Base-by-base conservation (phyloP, 202 grass and related monocot species). In the Bolboschoenoplectus hybrid region DNA sequence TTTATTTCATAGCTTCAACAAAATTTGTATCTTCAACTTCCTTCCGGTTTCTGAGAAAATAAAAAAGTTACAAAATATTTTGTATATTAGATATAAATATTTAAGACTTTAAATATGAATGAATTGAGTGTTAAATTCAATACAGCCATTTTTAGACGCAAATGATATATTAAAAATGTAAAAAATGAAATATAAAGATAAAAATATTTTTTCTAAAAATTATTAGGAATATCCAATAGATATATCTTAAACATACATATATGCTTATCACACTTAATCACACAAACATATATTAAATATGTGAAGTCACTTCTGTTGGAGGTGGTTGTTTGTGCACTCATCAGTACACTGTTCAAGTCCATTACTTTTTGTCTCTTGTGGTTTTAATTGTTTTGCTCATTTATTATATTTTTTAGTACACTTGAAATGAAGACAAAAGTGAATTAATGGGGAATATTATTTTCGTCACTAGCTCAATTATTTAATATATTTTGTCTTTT, bases 281-380 rank as follows among this genome's bases (percentile, higher is more conserved):
- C 3, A 26, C 26, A 26, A 26, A 26, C 26, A 80, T 9, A 50
- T 4, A 69, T 6, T 56, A 83, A 84, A 41, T 4, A 39, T 53
- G 81, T 70, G 46, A 70, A 84, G 64, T 70, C 47, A 70, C 81
- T 70, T 84, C 64, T 84, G 81, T 56, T 70, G 11, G 63, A 50
- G 81, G 63, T 83, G 44, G 81, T 68, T 83, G 81, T 52, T 67
- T 38, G 61, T 69, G 17, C 46, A 70, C 46, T 32, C 45, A 79
- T 70, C 81, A 84, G 14, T 71, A 6, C 81, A 84, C 45, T 84
- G 70, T 84, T 84, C 69, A 44, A 57, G 74, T 40, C 62, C 58
- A 82, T 66, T 10, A 34, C 60, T 39, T 84, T 84, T 51, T 62
- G 44, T 83, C 10, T 83, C 52, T 67, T 63, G 40, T 82, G 62